These are phyloP conservation scores for Fraxinus floribunda DNA, from an alignment of 305 asterid species.

Conservation along the genomic window DNA sequence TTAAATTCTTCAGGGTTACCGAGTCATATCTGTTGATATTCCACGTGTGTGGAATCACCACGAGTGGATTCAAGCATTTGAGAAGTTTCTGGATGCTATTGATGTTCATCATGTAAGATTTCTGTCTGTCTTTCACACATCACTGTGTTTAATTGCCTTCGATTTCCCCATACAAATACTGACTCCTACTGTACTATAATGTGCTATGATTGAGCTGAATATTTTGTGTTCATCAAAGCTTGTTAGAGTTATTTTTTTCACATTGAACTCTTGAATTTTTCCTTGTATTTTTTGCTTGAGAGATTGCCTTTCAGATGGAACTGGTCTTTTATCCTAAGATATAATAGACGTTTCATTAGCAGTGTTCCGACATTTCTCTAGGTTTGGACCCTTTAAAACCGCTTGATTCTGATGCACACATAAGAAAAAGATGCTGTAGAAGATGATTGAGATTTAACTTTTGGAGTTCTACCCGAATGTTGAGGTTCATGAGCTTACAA, in stretches of 20 bases:
- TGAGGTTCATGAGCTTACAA: neutral
- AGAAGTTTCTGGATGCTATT: constrained; percentile 91
- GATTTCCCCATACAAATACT: neutral
- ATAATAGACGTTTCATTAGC: neutral
- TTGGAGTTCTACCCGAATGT: neutral
- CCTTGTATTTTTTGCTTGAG: neutral
- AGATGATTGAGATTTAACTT: neutral
- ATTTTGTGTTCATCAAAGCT: constrained; percentile 9
- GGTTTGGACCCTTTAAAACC: neutral
- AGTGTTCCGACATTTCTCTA: neutral
- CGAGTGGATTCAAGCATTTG: constrained; percentile 95
- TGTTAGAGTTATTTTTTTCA: neutral
- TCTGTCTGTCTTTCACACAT: constrained; percentile 1
- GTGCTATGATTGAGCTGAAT: constrained; percentile 2
- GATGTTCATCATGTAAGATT: constrained; percentile 93
- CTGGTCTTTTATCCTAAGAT: neutral
- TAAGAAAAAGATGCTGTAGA: neutral
- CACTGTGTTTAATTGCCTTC: neutral
- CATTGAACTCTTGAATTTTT: neutral
- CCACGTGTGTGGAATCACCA: constrained; percentile 87
- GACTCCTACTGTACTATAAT: neutral
- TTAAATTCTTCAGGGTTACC: constrained; percentile 67
- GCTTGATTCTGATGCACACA: neutral
- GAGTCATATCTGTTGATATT: constrained; percentile 90
- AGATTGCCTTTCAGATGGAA: neutral